Base-by-base conservation (phyloP, 2,329 filamentous ascomycete species). In the Endocalyx cinctus region DNA sequence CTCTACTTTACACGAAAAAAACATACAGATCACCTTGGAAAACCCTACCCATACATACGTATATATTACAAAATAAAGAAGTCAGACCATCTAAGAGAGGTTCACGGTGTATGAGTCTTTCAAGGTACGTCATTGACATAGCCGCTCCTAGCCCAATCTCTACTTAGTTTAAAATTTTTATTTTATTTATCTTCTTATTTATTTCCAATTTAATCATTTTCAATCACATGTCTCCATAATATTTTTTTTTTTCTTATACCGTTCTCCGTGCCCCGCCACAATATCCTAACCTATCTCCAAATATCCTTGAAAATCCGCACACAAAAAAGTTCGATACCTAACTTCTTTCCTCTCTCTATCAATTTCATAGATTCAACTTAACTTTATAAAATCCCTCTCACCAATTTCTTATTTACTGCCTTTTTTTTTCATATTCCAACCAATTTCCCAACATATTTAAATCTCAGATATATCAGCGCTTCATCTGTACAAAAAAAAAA, bases 181-280 rank as follows among this genome's bases (percentile, higher is more conserved):
- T 38, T 15, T 13, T 14, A 20, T 30, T 37, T 12, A 26, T 27
- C 29, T 15, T 34, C 26, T 29, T 8, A 8, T 23, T 23, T 23
- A 19, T 16, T 12, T 25, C 7, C 11, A 22, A 22, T 5, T 19
- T 14, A 8, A 11, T 11, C 19, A 26, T 34, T 31, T 20, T 33
- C 31, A 26, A 42, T 47, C 45, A 47, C 45, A 47, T 47, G 42
- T 45, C 45, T 41, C 45, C 45, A 47, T 41, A 45, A 41, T n/a
- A n/a, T 23, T 38, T 29, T 37, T 34, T 23, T 23, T 16, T 28
- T 8, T 22, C 17, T 27, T 28, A 13, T 5, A 29, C 17, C 18
- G n/a, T n/a, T n/a, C n/a, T n/a, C n/a, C n/a, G n/a, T 29, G 32
- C 32, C 32, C 32, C 32, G 32, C 32, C 32, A 34, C 32, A 29